Evolutionary conservation across 306 rosid genomes (phyloP).

Genomic region (Rosa multiflora): DNA sequence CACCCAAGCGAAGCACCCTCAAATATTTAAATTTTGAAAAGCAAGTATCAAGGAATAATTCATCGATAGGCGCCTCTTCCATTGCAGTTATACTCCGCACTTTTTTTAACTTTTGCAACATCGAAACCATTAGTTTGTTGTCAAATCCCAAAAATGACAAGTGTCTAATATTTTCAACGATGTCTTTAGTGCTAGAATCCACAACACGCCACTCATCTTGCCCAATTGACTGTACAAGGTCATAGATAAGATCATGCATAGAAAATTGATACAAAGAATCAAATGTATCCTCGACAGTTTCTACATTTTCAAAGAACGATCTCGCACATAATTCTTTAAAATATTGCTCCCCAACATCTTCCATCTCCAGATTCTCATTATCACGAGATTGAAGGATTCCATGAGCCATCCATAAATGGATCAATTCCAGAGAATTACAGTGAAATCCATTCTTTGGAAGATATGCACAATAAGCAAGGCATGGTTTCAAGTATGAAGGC

Average conservation of each 20-base stretch:
- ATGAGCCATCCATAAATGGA: slow-evolving; percentile 52
- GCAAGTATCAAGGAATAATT: background rate
- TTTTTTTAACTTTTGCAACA: background rate
- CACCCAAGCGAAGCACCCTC: background rate
- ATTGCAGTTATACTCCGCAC: background rate
- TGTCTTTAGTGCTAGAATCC: background rate
- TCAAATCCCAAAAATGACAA: background rate
- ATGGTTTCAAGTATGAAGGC: slow-evolving; percentile 25
- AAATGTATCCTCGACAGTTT: background rate
- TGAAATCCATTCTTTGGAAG: slow-evolving; percentile 9
- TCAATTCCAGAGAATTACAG: slow-evolving; percentile 13
- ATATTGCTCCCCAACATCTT: slow-evolving; percentile 34
- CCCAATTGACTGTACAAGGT: slow-evolving; percentile 31
- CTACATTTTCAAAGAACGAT: slow-evolving; percentile 37
- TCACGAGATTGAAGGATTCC: slow-evolving; percentile 20
- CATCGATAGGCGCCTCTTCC: background rate
- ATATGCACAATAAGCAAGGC: slow-evolving; percentile 30
- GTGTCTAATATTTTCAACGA: background rate
- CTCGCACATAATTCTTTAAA: slow-evolving; percentile 32
- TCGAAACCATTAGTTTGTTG: background rate
- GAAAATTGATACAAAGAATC: too few relatives aligned
- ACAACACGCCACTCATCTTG: background rate
- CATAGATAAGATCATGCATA: slow-evolving; percentile 35
- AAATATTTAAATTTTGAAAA: slow-evolving; percentile 1
- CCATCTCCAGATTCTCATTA: slow-evolving; percentile 1